phyloP scores from a whole-genome alignment of 768 basidiomycete species.

The Lentinula edodes region DNA sequence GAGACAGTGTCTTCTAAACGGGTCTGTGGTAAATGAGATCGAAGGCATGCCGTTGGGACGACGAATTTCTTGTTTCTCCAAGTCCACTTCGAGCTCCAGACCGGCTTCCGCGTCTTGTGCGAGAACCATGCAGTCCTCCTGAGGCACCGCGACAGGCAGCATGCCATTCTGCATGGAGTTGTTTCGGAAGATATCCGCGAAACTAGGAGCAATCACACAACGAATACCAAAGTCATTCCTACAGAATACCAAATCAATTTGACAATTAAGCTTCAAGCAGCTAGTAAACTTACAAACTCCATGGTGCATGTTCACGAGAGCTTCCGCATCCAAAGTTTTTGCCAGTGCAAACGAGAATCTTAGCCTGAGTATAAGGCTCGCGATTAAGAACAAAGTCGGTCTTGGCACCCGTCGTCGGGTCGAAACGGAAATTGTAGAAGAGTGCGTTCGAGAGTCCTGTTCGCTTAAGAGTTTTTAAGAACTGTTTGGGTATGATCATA shows the following conservation, averaged over 20 bases:
- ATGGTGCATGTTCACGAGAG: constrained; percentile 88
- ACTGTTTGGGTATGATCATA: constrained; percentile 92
- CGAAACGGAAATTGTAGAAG: constrained; percentile 77
- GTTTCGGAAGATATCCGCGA: constrained; percentile 87
- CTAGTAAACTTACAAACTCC: constrained; percentile 59
- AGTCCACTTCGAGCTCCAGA: constrained; percentile 75
- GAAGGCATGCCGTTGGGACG: constrained; percentile 66
- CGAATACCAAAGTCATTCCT: constrained; percentile 89
- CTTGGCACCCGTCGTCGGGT: constrained; percentile 71
- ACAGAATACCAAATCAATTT: constrained; percentile 3
- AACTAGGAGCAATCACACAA: constrained; percentile 82
- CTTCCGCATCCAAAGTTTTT: constrained; percentile 90
- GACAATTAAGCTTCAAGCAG: background rate
- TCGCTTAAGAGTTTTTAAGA: constrained; percentile 87
- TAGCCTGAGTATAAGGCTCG: constrained; percentile 67
- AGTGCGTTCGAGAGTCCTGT: constrained; percentile 81
- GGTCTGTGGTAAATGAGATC: constrained; percentile 77
- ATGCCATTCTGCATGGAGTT: constrained; percentile 94
- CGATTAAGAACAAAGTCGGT: constrained; percentile 85
- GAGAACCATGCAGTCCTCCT: constrained; percentile 64
- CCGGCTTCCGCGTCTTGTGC: constrained; percentile 74
- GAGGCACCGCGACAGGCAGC: constrained; percentile 72
- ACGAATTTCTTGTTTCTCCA: constrained; percentile 75
- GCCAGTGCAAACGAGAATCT: constrained; percentile 79
- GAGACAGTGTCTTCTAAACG: constrained; percentile 90